A percentile compares a stretch with the other conserved stretches of the same genome.
These are phyloP conservation scores for Pedinophyceae sp. DNA, from an alignment of 139 green algal species.

Conservation along the genomic window DNA sequence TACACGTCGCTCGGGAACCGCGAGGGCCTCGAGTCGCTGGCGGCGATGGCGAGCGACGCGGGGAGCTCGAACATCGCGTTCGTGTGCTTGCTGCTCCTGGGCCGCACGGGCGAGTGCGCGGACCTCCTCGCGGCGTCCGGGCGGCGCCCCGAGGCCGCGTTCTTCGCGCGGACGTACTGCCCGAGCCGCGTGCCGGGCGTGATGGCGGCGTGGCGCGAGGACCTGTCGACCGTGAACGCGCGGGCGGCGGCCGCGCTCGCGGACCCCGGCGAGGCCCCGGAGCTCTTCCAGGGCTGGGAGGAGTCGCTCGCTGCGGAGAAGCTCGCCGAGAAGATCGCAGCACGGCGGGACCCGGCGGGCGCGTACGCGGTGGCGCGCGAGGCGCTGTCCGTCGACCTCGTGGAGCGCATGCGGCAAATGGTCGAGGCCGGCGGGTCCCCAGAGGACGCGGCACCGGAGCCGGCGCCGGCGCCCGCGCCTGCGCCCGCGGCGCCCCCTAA, in stretches of 20 bases:
- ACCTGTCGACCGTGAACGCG: constrained; percentile 1
- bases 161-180: constrained; percentile 85
- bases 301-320: not conserved
- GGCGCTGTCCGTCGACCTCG: not conserved
- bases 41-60: not conserved
- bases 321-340: not conserved
- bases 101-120: constrained; percentile 56
- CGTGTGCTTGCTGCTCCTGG: constrained; percentile 68
- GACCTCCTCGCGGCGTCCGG: constrained; percentile 46
- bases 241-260: constrained; percentile 1
- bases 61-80: constrained; percentile 83
- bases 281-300: constrained; percentile 5
- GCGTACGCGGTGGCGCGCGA: not conserved
- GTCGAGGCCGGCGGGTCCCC: no score
- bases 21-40: constrained; percentile 24
- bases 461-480: not conserved
- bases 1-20: constrained; percentile 26
- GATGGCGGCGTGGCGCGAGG: not conserved
- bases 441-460: not conserved
- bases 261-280: constrained; percentile 1
- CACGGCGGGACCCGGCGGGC: not conserved
- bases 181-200: constrained; percentile 50
- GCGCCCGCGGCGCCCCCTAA: no score
- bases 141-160: constrained; percentile 84
- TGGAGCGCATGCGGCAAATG: no score